These are phyloP conservation scores for Pichia eremophila DNA, from an alignment of 805 yeast species.

Conservation along the genomic window DNA sequence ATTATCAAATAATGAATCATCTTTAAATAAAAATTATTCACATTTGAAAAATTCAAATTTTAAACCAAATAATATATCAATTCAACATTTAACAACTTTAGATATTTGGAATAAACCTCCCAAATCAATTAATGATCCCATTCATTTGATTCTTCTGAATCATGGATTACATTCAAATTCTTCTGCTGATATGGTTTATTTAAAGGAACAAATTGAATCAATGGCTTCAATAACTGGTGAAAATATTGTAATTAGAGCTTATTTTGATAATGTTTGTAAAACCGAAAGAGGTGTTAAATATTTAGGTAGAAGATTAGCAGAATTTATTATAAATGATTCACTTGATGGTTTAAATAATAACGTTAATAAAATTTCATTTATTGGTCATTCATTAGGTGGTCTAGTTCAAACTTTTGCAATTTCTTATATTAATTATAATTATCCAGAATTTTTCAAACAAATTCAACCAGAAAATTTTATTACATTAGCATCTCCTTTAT, in stretches of 20 bases:
- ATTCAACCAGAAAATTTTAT: constrained; percentile 72
- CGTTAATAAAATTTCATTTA: constrained; percentile 56
- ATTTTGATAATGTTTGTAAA: constrained; percentile 71
- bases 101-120: constrained; percentile 73
- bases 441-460: constrained; percentile 60
- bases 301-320: constrained; percentile 74
- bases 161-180: constrained; percentile 91
- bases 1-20: constrained; percentile 38
- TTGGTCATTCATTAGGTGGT: constrained; percentile 94
- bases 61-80: constrained; percentile 24
- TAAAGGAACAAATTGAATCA: constrained; percentile 70
- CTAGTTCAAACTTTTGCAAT: constrained; percentile 85
- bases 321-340: constrained; percentile 52
- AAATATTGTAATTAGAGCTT: constrained; percentile 76
- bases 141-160: constrained; percentile 76
- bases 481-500: constrained; percentile 76
- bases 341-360: constrained; percentile 1
- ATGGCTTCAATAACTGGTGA: constrained; percentile 35
- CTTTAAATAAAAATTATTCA: constrained; percentile 24
- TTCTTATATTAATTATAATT: constrained; percentile 59
- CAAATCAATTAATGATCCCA: constrained; percentile 38
- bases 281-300: constrained; percentile 85
- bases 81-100: constrained; percentile 48
- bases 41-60: constrained; percentile 17
- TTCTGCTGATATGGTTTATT: constrained; percentile 80